Evolutionary conservation across 2,329 filamentous ascomycete genomes (phyloP).

Genomic region (Fonsecaea monophora): DNA sequence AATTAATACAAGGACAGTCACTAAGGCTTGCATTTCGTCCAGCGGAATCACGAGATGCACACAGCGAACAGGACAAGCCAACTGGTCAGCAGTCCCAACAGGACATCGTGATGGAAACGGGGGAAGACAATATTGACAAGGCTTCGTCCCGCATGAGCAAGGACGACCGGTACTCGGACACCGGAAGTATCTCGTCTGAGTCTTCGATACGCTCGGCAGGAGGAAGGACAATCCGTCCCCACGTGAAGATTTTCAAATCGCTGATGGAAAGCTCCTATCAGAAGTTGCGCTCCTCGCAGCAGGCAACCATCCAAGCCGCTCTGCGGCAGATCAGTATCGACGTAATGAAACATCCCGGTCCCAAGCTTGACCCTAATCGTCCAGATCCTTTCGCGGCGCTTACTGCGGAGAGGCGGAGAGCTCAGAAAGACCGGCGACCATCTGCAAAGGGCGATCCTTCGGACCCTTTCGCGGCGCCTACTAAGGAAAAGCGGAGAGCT

Average conservation of each 20-base stretch:
- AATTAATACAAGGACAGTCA: not conserved
- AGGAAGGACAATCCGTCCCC: conserved; percentile 8
- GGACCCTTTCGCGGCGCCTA: conserved; percentile 27
- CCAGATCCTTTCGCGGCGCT: no score
- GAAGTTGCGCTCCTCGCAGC: conserved; percentile 23
- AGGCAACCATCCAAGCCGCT: conserved; percentile 23
- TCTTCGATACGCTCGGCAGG: not conserved
- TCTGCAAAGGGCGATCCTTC: not conserved
- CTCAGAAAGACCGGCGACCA: no score
- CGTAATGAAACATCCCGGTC: conserved; percentile 11
- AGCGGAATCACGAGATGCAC: not conserved
- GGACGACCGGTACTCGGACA: not conserved
- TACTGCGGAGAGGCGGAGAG: no score
- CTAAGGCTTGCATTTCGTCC: not conserved
- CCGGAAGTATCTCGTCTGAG: conserved; percentile 15
- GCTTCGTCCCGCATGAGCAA: not conserved
- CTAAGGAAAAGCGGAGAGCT: conserved; percentile 14
- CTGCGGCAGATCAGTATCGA: conserved; percentile 26
- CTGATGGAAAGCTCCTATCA: conserved; percentile 18
- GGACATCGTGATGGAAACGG: not conserved
- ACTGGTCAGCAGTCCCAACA: not conserved
- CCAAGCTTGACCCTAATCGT: conserved; percentile 13
- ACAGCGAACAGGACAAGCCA: not conserved
- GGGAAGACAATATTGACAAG: not conserved
- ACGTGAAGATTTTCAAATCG: conserved; percentile 15